These are phyloP conservation scores for Colletotrichum musicola DNA, from an alignment of 2,329 filamentous ascomycete genomes.

Conservation along the genomic window DNA sequence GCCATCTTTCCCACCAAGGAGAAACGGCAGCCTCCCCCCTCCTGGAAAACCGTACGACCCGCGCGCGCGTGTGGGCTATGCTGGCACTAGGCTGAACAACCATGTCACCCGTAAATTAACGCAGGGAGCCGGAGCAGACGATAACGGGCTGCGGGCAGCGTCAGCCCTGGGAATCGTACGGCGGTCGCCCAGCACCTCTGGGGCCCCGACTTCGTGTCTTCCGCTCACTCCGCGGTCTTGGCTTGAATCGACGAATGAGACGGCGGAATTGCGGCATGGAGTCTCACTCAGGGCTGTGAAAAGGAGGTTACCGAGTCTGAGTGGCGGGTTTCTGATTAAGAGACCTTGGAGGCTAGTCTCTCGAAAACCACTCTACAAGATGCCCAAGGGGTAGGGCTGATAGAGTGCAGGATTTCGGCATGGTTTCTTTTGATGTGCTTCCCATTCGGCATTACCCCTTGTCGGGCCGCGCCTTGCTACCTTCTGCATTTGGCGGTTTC, in stretches of 20 bases:
- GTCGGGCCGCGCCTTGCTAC: background rate
- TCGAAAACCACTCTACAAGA: background rate
- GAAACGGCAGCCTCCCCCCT: conserved; percentile 2
- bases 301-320: conserved; percentile 1
- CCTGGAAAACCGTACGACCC: conserved; percentile 9
- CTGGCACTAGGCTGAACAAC: background rate
- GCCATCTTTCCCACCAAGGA: conserved; percentile 19
- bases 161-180: background rate
- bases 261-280: conserved; percentile 6
- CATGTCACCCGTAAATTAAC: conserved; percentile 20
- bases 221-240: conserved; percentile 15
- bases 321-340: conserved; percentile 36
- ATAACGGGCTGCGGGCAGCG: conserved; percentile 1
- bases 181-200: background rate
- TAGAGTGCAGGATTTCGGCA: conserved; percentile 11
- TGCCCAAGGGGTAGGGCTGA: conserved; percentile 2
- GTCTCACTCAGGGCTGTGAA: background rate
- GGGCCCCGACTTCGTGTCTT: background rate
- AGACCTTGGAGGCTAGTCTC: background rate
- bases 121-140: conserved; percentile 7
- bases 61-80: background rate
- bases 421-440: conserved; percentile 2
- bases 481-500: background rate
- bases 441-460: background rate
- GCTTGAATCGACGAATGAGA: conserved; percentile 3